Conservation (phyloP, 129 eudicot species). For the Helianthus tuberosus region DNA sequence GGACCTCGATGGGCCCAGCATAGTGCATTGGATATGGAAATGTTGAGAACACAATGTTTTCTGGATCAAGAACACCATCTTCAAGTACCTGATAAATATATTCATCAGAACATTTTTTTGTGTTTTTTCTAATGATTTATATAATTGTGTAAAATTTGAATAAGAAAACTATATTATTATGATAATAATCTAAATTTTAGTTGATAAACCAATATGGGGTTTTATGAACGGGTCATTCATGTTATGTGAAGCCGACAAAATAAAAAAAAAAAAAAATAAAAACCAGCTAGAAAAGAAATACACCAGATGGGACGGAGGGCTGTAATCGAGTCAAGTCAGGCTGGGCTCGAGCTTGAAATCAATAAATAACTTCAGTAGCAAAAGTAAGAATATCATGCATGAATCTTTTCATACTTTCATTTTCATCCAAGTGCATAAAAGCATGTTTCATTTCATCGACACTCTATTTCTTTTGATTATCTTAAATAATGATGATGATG, state of each 20-base stretch:
- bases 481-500: neutral
- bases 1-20: conserved; percentile 99
- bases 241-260: neutral
- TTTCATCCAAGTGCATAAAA: conserved; percentile 15
- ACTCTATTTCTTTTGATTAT: conserved; percentile 2
- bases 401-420: conserved; percentile 17
- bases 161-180: neutral
- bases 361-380: conserved; percentile 32
- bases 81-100: conserved; percentile 62
- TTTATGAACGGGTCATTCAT: neutral
- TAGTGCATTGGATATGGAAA: conserved; percentile 98
- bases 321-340: no score
- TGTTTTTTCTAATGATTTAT: neutral
- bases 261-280: neutral
- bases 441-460: conserved; percentile 24
- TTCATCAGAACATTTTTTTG: neutral
- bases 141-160: neutral
- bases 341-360: no score
- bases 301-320: neutral
- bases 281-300: neutral
- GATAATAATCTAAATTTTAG: neutral
- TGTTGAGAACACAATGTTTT: conserved; percentile 86
- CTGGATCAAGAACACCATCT: conserved; percentile 91
- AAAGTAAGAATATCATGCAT: conserved; percentile 25
- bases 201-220: neutral